A percentile compares a stretch with the other conserved stretches of the same genome.
These are phyloP conservation scores for Globisporangium lucens DNA, from an alignment of 352 stramenopile genomes.

Conservation along the genomic window DNA sequence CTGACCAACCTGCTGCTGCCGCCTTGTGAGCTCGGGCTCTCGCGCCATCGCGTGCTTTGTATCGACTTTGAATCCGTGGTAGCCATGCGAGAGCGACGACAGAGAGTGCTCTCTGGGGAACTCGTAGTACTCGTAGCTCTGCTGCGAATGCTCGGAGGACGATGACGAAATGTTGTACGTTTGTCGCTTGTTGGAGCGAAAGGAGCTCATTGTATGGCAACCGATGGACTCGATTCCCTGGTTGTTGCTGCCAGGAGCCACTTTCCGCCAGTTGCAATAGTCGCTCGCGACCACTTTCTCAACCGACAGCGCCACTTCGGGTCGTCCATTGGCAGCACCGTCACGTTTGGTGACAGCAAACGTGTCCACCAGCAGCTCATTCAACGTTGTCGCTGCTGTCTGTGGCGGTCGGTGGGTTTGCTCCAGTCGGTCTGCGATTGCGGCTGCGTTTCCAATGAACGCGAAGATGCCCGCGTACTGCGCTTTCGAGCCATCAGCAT, in stretches of 20 bases:
- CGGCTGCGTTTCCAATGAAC: conserved; percentile 3
- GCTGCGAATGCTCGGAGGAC: conserved; percentile 1
- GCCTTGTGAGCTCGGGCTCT: background rate
- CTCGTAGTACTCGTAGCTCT: conserved; percentile 11
- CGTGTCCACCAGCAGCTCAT: background rate
- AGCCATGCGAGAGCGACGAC: background rate
- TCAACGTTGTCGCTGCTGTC: background rate
- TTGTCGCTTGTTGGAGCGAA: background rate
- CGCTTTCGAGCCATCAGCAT: background rate
- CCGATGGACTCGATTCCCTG: background rate
- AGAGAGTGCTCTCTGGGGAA: conserved; percentile 9
- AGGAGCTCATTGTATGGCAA: background rate
- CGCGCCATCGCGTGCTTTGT: conserved; percentile 6
- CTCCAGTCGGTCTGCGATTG: background rate
- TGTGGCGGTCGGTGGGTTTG: background rate
- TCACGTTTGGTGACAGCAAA: background rate
- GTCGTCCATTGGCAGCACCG: background rate
- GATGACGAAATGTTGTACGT: background rate
- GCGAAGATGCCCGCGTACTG: conserved; percentile 21
- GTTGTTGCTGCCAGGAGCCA: background rate
- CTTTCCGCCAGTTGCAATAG: conserved; percentile 23
- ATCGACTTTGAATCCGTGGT: conserved; percentile 11
- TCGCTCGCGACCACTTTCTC: conserved; percentile 27
- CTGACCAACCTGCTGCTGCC: background rate
- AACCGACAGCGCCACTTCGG: background rate